Evolutionary conservation across 371 early-diverging fungal genomes (phyloP).

Genomic region (Actinomortierella wolfii): DNA sequence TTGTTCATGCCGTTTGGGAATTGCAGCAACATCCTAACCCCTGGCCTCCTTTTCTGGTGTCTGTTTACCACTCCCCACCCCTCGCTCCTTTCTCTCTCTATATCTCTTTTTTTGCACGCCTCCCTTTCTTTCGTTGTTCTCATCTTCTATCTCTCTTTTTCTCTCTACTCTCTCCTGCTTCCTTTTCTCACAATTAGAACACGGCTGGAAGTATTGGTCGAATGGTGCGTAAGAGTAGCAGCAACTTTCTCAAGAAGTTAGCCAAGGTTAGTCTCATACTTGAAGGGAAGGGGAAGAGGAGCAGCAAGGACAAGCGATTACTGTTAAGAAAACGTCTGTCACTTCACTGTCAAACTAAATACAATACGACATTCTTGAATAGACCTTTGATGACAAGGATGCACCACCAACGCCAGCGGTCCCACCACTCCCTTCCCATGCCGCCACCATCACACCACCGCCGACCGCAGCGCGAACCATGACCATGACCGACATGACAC

Average conservation of each 20-base stretch:
- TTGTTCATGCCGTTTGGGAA: too few species aligned
- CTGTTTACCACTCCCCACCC: too few species aligned
- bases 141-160: not conserved
- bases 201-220: slow-evolving; percentile 31
- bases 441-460: not conserved
- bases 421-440: slow-evolving; percentile 11
- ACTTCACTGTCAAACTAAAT: too few species aligned
- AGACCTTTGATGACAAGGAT: slow-evolving; percentile 46
- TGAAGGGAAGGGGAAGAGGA: not conserved
- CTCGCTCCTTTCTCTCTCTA: not conserved
- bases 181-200: slow-evolving; percentile 7
- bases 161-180: not conserved
- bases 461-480: too few species aligned
- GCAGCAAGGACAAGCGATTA: too few species aligned
- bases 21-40: too few species aligned
- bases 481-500: too few species aligned
- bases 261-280: slow-evolving; percentile 17
- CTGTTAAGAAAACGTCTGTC: too few species aligned
- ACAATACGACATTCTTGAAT: not conserved
- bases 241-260: slow-evolving; percentile 24
- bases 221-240: slow-evolving; percentile 43
- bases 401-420: slow-evolving; percentile 31
- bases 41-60: not conserved
- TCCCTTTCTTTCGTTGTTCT: not conserved
- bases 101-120: not conserved